phyloP scores from a whole-genome alignment of 2,329 filamentous ascomycete genomes.

The Colletotrichum ledebouriae region DNA sequence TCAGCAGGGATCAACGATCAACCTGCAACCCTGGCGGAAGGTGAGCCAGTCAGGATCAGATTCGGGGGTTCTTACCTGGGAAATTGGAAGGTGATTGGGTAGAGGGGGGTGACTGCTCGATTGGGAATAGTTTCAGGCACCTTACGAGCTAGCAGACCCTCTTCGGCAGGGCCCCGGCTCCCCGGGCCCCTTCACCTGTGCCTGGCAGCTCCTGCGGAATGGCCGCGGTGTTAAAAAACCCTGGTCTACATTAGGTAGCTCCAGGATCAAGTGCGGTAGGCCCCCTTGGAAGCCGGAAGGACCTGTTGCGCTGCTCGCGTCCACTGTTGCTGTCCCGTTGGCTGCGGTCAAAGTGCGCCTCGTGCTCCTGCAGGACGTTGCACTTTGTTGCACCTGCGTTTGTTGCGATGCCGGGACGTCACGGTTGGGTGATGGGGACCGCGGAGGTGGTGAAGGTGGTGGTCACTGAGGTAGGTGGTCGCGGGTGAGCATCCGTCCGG shows the following conservation, averaged over 20 bases:
- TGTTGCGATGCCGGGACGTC: constrained; percentile 9
- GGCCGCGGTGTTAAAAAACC: neutral
- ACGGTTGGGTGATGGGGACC: neutral
- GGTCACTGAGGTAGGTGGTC: neutral
- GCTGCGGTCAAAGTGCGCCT: neutral
- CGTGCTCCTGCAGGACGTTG: too few relatives aligned
- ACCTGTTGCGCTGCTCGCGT: too few relatives aligned
- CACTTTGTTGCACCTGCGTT: constrained; percentile 9
- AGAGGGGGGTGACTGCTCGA: constrained; percentile 25
- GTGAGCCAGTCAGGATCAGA: constrained; percentile 34
- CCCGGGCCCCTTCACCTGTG: neutral
- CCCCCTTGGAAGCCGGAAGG: too few relatives aligned
- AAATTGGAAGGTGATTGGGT: constrained; percentile 41
- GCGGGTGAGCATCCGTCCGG: constrained; percentile 12
- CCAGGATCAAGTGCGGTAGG: too few relatives aligned
- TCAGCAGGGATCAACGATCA: too few relatives aligned
- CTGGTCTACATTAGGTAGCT: too few relatives aligned
- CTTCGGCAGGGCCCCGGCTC: constrained; percentile 27
- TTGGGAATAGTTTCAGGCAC: constrained; percentile 40
- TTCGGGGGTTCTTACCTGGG: constrained; percentile 23
- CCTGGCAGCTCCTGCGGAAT: neutral
- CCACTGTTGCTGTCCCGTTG: neutral
- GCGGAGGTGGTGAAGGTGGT: neutral
- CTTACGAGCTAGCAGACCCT: constrained; percentile 31
- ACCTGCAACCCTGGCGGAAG: too few relatives aligned